Evolutionary conservation across 257 asterid species (phyloP).

Genomic region (Solanum medicagineum): DNA sequence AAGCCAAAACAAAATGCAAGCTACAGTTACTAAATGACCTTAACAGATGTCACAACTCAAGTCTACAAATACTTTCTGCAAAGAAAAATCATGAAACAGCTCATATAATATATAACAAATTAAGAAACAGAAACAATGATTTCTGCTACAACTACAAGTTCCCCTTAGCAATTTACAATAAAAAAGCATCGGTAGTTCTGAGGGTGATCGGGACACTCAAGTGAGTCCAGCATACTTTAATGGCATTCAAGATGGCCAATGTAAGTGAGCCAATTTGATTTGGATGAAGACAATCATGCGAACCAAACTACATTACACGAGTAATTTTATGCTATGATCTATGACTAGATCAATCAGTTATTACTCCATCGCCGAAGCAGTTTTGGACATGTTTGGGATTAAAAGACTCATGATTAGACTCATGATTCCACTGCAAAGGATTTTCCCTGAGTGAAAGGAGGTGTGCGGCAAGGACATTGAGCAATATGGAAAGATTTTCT

Average conservation of each 20-base stretch:
- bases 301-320: not conserved
- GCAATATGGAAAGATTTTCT: not conserved
- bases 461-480: not conserved
- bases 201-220: not conserved
- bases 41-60: not conserved
- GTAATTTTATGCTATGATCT: not conserved
- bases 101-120: not conserved
- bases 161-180: not conserved
- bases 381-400: not conserved
- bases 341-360: not conserved
- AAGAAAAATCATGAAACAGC: not conserved
- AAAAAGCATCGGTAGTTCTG: not conserved
- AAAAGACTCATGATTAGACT: not conserved
- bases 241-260: not conserved
- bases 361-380: not conserved
- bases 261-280: not conserved
- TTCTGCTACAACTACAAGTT: not conserved
- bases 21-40: not conserved
- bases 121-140: not conserved
- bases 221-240: not conserved
- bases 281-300: not conserved
- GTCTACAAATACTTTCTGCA: not conserved
- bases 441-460: not conserved
- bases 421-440: not conserved
- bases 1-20: not conserved